Evolutionary conservation across 2,329 filamentous ascomycete species (phyloP).

Genomic region (Cryphonectria radicalis): DNA sequence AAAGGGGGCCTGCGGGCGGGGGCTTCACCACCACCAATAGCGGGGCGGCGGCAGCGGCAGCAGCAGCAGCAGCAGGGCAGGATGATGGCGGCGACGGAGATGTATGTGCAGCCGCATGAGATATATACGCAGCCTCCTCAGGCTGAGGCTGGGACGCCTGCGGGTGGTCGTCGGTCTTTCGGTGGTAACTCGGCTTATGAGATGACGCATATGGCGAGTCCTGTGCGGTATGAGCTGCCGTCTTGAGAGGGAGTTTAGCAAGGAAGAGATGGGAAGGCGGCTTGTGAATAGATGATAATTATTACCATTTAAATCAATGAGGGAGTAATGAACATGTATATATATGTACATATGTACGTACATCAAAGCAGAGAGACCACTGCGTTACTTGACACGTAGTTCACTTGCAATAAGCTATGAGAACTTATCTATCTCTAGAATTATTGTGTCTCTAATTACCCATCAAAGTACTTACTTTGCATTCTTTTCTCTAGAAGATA

Average conservation of each 20-base stretch:
- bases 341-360: background rate
- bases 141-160: background rate
- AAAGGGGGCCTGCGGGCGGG: background rate
- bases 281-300: background rate
- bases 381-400: too few relatives aligned
- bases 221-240: background rate
- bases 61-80: too few relatives aligned
- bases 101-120: conserved; percentile 3
- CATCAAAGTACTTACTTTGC: too few relatives aligned
- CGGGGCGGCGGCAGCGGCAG: too few relatives aligned
- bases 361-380: too few relatives aligned
- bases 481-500: too few relatives aligned
- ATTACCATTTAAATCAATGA: background rate
- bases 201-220: background rate
- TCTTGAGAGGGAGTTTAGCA: background rate
- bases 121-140: background rate
- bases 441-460: too few relatives aligned
- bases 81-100: background rate
- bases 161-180: background rate
- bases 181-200: background rate
- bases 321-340: background rate
- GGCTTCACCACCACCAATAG: background rate
- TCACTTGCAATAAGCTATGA: too few relatives aligned
- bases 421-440: background rate
- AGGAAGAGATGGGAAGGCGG: background rate